Conservation (phyloP, 352 stramenopile species). For the Globisporangium paddicum region DNA sequence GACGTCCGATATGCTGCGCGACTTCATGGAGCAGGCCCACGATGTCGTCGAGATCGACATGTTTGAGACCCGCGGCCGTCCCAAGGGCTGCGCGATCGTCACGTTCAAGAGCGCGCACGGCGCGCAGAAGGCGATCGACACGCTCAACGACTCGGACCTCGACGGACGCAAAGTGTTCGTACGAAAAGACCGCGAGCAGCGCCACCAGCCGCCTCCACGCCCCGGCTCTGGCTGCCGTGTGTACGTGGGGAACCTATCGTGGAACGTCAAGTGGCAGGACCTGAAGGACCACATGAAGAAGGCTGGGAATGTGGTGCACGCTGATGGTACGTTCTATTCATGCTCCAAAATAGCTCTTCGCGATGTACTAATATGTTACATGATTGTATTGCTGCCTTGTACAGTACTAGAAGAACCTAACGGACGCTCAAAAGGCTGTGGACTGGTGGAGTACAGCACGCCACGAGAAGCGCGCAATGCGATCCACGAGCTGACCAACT, state of each 20-base stretch:
- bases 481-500: slow-evolving; percentile 90
- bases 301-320: slow-evolving; percentile 74
- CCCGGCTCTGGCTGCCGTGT: slow-evolving; percentile 56
- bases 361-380: neutral
- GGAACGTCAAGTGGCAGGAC: slow-evolving; percentile 92
- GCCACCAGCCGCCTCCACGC: slow-evolving; percentile 15
- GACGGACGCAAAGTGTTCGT: slow-evolving; percentile 93
- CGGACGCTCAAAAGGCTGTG: slow-evolving; percentile 89
- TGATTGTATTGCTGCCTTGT: neutral
- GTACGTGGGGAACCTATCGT: slow-evolving; percentile 91
- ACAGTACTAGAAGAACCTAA: slow-evolving; percentile 72
- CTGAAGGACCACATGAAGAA: slow-evolving; percentile 96
- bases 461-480: slow-evolving; percentile 77
- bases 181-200: slow-evolving; percentile 89
- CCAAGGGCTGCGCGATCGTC: slow-evolving; percentile 93
- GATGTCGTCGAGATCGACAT: slow-evolving; percentile 65
- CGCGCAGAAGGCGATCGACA: slow-evolving; percentile 80
- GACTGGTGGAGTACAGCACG: slow-evolving; percentile 64
- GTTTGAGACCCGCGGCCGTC: slow-evolving; percentile 61
- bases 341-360: neutral
- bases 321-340: slow-evolving; percentile 37
- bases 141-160: slow-evolving; percentile 90
- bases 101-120: slow-evolving; percentile 85
- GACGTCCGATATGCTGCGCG: slow-evolving; percentile 78
- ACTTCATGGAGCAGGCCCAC: slow-evolving; percentile 72